phyloP scores from a whole-genome alignment of 2,329 filamentous ascomycete species.

The Pseudogymnoascus sp. region DNA sequence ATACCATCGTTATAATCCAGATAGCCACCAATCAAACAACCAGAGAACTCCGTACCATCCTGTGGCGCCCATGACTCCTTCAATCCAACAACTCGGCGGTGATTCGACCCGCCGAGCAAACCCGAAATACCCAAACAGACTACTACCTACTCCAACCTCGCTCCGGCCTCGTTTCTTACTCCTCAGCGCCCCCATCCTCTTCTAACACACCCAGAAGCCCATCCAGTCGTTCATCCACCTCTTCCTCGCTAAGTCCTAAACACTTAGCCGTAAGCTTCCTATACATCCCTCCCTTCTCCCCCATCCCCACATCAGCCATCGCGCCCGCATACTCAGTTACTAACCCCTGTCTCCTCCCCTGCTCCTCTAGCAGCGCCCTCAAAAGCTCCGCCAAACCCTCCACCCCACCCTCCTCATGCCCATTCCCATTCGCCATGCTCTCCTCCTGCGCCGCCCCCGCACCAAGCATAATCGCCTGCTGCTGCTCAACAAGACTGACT shows the following conservation, averaged over 20 bases:
- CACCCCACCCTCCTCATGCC: constrained; percentile 29
- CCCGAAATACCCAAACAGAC: neutral
- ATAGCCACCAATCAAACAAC: constrained; percentile 4
- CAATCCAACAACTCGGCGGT: neutral
- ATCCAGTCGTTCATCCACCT: constrained; percentile 56
- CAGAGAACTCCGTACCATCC: neutral
- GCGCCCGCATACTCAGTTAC: constrained; percentile 62
- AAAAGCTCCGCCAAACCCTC: constrained; percentile 44
- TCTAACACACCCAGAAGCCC: constrained; percentile 55
- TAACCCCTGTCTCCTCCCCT: constrained; percentile 39
- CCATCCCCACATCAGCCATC: constrained; percentile 58
- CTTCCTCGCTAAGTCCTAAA: constrained; percentile 58
- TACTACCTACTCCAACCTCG: neutral
- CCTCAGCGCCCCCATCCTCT: constrained; percentile 34
- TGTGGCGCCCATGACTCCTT: constrained; percentile 1
- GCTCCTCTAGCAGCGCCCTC: constrained; percentile 45
- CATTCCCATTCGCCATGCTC: constrained; percentile 36
- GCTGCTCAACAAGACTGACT: constrained; percentile 33
- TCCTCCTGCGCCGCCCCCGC: constrained; percentile 37
- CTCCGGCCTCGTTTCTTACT: neutral
- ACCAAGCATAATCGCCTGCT: constrained; percentile 35
- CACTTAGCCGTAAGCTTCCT: constrained; percentile 59
- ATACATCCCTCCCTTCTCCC: constrained; percentile 67
- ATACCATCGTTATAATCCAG: neutral
- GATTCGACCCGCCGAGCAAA: neutral